Percentiles rank a stretch among this genome's conserved stretches.
phyloP scores from a whole-genome alignment of 495 filamentous ascomycete genomes.

The Cryomyces antarcticus region DNA sequence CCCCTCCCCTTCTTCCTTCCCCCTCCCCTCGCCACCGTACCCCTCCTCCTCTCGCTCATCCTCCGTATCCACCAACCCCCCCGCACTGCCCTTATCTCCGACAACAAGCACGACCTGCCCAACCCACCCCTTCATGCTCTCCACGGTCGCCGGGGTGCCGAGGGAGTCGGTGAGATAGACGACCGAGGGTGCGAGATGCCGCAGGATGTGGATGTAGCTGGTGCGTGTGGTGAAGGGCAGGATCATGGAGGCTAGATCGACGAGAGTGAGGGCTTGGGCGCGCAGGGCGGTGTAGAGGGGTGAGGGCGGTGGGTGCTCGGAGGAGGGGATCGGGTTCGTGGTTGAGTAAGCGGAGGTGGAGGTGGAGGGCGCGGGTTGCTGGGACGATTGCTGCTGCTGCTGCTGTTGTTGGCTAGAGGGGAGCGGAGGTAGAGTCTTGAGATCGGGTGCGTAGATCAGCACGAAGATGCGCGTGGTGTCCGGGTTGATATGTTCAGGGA shows the following conservation, averaged over 20 bases:
- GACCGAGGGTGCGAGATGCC: constrained; percentile 60
- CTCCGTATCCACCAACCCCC: constrained; percentile 50
- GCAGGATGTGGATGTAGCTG: constrained; percentile 64
- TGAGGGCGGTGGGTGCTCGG: constrained; percentile 3
- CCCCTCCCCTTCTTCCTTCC: constrained; percentile 29
- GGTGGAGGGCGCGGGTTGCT: constrained; percentile 24
- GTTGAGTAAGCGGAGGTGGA: constrained; percentile 76
- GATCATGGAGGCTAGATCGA: constrained; percentile 66
- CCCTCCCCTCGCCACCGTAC: constrained; percentile 26
- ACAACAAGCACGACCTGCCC: constrained; percentile 69
- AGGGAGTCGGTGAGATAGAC: constrained; percentile 73
- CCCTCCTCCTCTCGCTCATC: constrained; percentile 41
- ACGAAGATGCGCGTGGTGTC: constrained; percentile 56
- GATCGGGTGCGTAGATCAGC: constrained; percentile 65
- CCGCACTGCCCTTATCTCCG: constrained; percentile 34
- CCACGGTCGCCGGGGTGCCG: constrained; percentile 19
- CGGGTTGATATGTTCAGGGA: constrained; percentile 50
- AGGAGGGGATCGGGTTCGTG: constrained; percentile 30
- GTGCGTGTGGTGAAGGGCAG: constrained; percentile 65
- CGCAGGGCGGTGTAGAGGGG: constrained; percentile 48
- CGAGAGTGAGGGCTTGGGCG: constrained; percentile 50
- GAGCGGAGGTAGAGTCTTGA: constrained; percentile 36
- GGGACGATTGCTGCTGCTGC: neutral
- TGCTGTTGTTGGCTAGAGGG: constrained; percentile 14
- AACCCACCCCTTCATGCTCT: constrained; percentile 42